phyloP scores from a whole-genome alignment of 2,329 filamentous ascomycete species.

The Zarea fungicola region DNA sequence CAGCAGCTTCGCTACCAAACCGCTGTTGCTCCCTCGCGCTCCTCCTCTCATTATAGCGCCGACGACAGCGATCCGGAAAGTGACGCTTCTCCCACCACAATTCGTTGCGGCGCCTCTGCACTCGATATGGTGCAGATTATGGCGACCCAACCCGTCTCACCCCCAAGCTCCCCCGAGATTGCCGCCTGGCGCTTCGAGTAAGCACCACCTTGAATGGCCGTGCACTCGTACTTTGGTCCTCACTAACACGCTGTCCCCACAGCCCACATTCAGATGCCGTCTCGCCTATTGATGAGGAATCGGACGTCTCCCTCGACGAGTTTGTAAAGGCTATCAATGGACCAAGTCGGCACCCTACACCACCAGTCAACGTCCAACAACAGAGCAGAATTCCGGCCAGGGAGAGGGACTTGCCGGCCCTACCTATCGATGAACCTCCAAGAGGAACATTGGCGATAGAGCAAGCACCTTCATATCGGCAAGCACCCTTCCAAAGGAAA shows the following conservation, averaged over 20 bases:
- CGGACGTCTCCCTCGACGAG: conserved; percentile 18
- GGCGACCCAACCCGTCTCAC: conserved; percentile 45
- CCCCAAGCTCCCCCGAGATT: conserved; percentile 52
- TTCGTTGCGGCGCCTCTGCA: conserved; percentile 29
- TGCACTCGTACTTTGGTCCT: not conserved
- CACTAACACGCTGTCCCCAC: conserved; percentile 11
- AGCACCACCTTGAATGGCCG: conserved; percentile 25
- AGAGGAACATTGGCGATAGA: not conserved
- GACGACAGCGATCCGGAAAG: conserved; percentile 6
- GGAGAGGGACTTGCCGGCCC: not conserved
- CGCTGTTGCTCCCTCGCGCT: conserved; percentile 37
- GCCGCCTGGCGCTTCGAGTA: conserved; percentile 34
- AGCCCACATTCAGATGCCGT: conserved; percentile 34
- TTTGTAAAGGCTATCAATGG: conserved; percentile 10
- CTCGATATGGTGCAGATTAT: conserved; percentile 19
- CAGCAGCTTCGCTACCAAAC: conserved; percentile 21
- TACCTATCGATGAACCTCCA: not conserved
- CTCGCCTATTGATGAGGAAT: conserved; percentile 48
- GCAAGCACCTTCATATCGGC: not conserved
- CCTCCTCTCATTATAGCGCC: conserved; percentile 52
- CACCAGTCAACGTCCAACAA: not conserved
- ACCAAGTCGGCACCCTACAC: not conserved
- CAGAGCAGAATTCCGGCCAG: not conserved
- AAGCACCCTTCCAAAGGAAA: not conserved
- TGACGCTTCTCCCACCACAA: conserved; percentile 16